phyloP scores from a whole-genome alignment of 345 rosid genomes.

The Hibiscus syriacus region DNA sequence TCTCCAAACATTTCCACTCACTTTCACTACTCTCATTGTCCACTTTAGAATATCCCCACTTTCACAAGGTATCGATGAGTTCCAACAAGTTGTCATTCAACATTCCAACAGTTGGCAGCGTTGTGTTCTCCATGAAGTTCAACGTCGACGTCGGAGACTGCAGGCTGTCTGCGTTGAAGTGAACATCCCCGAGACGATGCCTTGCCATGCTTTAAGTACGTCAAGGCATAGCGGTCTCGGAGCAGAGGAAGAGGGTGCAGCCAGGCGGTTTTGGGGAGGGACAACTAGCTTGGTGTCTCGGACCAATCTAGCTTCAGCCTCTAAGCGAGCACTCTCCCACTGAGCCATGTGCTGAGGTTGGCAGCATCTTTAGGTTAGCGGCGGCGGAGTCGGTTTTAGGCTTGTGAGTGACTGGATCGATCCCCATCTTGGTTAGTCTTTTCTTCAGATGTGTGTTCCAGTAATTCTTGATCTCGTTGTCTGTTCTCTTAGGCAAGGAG shows the following conservation, averaged over 20 bases:
- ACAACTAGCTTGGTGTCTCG: constrained; percentile 19
- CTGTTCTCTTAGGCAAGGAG: constrained; percentile 34
- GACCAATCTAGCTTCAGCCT: constrained; percentile 32
- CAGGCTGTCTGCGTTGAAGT: constrained; percentile 7
- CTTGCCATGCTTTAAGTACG: constrained; percentile 37
- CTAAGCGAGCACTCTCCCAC: constrained; percentile 35
- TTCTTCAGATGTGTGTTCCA: constrained; percentile 50
- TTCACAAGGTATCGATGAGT: neutral
- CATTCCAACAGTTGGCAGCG: constrained; percentile 2
- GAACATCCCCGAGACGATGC: constrained; percentile 25
- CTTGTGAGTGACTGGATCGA: constrained; percentile 36
- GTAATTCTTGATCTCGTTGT: constrained; percentile 43
- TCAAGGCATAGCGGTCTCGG: constrained; percentile 35
- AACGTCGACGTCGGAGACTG: constrained; percentile 30
- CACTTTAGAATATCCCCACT: no score
- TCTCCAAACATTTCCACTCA: constrained; percentile 5
- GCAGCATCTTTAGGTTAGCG: constrained; percentile 18
- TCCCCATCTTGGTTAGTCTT: constrained; percentile 29
- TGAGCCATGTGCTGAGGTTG: constrained; percentile 35
- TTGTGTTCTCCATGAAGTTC: no score
- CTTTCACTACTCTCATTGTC: neutral
- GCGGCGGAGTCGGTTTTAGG: constrained; percentile 18
- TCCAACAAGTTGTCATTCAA: constrained; percentile 2
- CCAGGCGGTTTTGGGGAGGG: constrained; percentile 9
- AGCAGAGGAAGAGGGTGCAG: neutral